phyloP scores from a whole-genome alignment of 1,284 basidiomycete genomes.

The Fomitiporia mediterranea region DNA sequence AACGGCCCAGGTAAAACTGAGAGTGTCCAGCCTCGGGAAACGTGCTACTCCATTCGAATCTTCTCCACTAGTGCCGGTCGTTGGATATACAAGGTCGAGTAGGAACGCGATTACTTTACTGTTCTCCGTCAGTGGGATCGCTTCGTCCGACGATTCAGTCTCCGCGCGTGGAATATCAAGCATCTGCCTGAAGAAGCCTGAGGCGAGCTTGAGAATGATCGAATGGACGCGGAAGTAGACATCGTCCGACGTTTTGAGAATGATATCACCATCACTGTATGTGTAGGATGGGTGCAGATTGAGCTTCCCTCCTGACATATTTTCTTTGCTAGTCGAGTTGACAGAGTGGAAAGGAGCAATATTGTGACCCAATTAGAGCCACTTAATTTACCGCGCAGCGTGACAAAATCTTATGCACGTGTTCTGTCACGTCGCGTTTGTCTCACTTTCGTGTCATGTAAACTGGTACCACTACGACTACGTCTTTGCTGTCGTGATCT shows the following conservation, averaged over 20 bases:
- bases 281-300: neutral
- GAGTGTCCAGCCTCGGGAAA: neutral
- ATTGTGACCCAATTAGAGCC: too few species aligned
- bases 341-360: neutral
- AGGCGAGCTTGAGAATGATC: conserved; percentile 10
- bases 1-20: neutral
- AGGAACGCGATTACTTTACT: neutral
- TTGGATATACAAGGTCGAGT: conserved; percentile 16
- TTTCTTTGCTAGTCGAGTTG: neutral
- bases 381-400: too few species aligned
- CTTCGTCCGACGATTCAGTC: neutral
- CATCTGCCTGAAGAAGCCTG: conserved; percentile 15
- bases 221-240: conserved; percentile 15
- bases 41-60: neutral
- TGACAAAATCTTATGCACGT: neutral
- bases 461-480: too few species aligned
- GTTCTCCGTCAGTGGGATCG: conserved; percentile 8
- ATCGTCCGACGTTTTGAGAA: conserved; percentile 6
- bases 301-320: too few species aligned
- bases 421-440: neutral
- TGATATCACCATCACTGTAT: conserved; percentile 23
- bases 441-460: too few species aligned
- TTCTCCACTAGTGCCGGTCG: neutral
- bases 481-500: too few species aligned
- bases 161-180: conserved; percentile 2